Base-by-base conservation (phyloP, 306 rosid genomes). In the Quercus gilva region DNA sequence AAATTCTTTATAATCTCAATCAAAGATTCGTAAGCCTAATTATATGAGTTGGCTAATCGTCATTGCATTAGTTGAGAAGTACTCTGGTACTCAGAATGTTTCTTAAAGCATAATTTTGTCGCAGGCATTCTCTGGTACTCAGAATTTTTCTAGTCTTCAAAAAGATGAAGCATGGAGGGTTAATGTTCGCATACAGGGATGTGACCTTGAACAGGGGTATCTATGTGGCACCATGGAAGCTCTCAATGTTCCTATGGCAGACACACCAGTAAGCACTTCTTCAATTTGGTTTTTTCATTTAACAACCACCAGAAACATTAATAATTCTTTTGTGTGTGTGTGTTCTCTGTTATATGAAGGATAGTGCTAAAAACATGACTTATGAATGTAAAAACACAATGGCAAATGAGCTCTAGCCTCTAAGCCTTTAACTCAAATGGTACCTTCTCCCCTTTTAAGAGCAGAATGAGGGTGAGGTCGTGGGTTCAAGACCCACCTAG, bases 131-230 rank as follows among this genome's bases (percentile, higher is more conserved):
- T 91, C 98, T 10, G 97, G 99, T 43, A 91, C 99, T 17, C 99
- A 95, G 75, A 95, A 95, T 73, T 94, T 93, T 53, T 91, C 96
- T 52, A 88, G 90, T 87, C 79, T 69, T 73, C 94, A 95, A 57
- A 93, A 90, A 81, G 99, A 95, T 68, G 98, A 93, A 87, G 98
- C 99, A 1, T 95, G 98, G 99, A 95, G 94, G 74, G 99, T 93
- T 71, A 93, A 95, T 84, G 97, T 95, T 58, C 86, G 90, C 49
- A 90, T 95, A 77, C 99, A 95, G 83, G 98, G 99, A 75, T 90
- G 94, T 76, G 99, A 95, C 85, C 97, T 91, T 71, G 96, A 93
- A 75, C 91, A 93, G 79, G 99, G 99, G 76, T 95, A 93, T 86
- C 91, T 95, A 6, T 95, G 98, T 74, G 98, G 99, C 63, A 91